Percentiles rank a stretch among this genome's conserved stretches.
phyloP scores from a whole-genome alignment of 1,139 yeast species.

The Scheffersomyces segobiensis region DNA sequence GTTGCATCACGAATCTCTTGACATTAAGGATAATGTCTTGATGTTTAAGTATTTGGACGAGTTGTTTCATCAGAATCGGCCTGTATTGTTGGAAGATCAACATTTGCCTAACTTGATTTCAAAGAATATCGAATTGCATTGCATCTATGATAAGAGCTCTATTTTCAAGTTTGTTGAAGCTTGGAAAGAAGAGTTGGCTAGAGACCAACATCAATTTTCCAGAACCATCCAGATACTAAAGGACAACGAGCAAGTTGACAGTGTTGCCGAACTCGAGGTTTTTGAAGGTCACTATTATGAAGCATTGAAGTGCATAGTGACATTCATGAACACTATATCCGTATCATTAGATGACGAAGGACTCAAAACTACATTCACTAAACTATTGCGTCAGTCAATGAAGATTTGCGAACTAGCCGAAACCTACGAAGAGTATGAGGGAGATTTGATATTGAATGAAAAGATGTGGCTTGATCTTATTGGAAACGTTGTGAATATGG shows the following conservation, averaged over 20 bases:
- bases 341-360: constrained; percentile 9
- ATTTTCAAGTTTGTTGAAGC: constrained; percentile 14
- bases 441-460: constrained; percentile 28
- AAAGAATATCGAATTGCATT: constrained; percentile 33
- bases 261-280: constrained; percentile 29
- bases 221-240: constrained; percentile 20
- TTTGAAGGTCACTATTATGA: constrained; percentile 20
- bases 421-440: constrained; percentile 15
- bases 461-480: constrained; percentile 41
- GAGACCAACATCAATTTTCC: constrained; percentile 16
- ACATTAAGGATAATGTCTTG: constrained; percentile 21
- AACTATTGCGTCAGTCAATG: constrained; percentile 36
- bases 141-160: constrained; percentile 19
- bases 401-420: constrained; percentile 28
- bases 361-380: constrained; percentile 22
- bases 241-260: constrained; percentile 28
- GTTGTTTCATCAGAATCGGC: constrained; percentile 12
- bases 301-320: constrained; percentile 29
- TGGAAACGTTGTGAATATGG: constrained; percentile 25
- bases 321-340: constrained; percentile 13
- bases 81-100: constrained; percentile 1
- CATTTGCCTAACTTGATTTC: constrained; percentile 16
- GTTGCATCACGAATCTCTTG: constrained; percentile 37
- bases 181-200: constrained; percentile 14
- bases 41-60: constrained; percentile 30